These are phyloP conservation scores for Ilex asprella DNA, from an alignment of 257 asterid genomes.

Conservation along the genomic window DNA sequence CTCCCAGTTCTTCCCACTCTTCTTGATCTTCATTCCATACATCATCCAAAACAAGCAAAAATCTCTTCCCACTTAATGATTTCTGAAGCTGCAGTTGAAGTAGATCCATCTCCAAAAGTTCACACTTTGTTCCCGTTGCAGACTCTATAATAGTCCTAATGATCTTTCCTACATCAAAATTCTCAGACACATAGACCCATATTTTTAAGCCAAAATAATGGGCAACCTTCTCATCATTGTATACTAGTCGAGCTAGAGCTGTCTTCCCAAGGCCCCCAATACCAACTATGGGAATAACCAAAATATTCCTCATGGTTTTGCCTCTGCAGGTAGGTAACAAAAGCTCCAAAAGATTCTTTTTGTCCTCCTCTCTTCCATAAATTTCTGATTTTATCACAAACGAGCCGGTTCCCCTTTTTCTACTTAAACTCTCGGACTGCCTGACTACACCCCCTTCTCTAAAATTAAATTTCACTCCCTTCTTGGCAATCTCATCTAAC, in stretches of 20 bases:
- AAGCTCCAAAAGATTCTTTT: conserved; percentile 1
- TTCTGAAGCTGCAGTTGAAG: conserved; percentile 7
- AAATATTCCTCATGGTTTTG: conserved; percentile 10
- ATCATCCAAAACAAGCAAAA: conserved; percentile 28
- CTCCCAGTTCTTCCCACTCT: conserved; percentile 16
- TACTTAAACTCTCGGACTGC: neutral
- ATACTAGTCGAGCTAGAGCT: conserved; percentile 19
- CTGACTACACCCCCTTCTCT: neutral
- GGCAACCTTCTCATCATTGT: conserved; percentile 17
- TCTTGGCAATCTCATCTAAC: neutral
- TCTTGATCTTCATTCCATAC: conserved; percentile 26
- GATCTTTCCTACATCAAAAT: conserved; percentile 14
- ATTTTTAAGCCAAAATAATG: conserved; percentile 6
- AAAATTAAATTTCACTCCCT: neutral
- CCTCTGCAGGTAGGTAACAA: conserved; percentile 11
- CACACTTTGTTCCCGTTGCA: conserved; percentile 6
- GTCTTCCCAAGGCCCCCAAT: conserved; percentile 28
- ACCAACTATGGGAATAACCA: conserved; percentile 20
- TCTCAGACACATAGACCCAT: conserved; percentile 14
- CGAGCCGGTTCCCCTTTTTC: neutral
- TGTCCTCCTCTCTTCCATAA: conserved; percentile 3
- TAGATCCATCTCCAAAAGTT: conserved; percentile 11
- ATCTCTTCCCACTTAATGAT: conserved; percentile 11
- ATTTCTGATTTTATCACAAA: neutral
- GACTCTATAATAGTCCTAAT: conserved; percentile 8